Conservation (phyloP, 345 rosid genomes). For the Eucalyptus fibrosa region DNA sequence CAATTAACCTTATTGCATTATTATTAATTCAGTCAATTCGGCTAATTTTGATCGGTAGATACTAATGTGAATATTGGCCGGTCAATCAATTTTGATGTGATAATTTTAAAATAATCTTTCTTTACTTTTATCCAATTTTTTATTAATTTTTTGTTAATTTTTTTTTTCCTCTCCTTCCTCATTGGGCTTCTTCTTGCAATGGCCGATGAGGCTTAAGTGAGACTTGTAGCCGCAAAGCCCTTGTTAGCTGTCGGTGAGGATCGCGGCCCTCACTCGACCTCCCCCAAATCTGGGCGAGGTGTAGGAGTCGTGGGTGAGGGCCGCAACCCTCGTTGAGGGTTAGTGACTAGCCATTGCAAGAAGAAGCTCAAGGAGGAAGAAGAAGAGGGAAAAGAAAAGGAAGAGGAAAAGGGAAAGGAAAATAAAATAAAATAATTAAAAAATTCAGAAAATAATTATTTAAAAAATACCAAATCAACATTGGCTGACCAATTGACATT, state of each 20-base stretch:
- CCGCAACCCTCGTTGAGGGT: no score
- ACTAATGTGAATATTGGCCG: fast-evolving
- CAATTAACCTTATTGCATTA: fast-evolving
- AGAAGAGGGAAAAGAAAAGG: fast-evolving
- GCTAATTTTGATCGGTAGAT: no score
- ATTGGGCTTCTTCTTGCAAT: no score
- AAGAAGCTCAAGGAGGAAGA: fast-evolving
- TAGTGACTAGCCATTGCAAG: fast-evolving
- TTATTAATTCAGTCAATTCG: fast-evolving
- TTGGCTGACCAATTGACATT: fast-evolving
- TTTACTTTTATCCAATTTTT: no score
- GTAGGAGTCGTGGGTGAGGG: fast-evolving
- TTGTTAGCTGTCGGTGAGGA: fast-evolving
- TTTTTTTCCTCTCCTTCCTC: no score
- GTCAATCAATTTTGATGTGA: fast-evolving
- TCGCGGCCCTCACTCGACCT: fast-evolving
- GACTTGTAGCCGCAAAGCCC: fast-evolving
- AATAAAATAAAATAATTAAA: fast-evolving
- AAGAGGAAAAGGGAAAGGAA: fast-evolving
- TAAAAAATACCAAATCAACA: fast-evolving
- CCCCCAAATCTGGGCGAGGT: fast-evolving
- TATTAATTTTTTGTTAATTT: fast-evolving
- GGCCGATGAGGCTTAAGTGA: fast-evolving
- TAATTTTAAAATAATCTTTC: fast-evolving
- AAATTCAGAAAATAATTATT: no score